These are phyloP conservation scores for Tetrapisispora fleetii DNA, from an alignment of 805 yeast species.

Conservation along the genomic window DNA sequence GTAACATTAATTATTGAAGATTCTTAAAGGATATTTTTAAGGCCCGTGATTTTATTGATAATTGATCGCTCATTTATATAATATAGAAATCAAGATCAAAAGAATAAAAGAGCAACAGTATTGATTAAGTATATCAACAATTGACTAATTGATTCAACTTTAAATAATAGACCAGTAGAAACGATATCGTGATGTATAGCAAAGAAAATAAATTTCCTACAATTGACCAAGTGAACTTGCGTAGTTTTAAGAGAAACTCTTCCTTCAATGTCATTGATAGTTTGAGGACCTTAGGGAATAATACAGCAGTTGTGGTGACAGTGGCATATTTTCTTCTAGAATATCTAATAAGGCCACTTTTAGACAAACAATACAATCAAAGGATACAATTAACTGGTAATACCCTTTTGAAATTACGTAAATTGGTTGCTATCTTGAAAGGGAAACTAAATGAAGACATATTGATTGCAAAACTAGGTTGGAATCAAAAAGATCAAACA, in stretches of 20 bases:
- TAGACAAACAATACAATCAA: constrained; percentile 32
- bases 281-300: constrained; percentile 24
- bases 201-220: not conserved
- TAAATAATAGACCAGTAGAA: no score
- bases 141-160: no score
- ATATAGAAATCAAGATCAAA: no score
- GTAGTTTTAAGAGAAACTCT: constrained; percentile 17
- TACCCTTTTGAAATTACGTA: constrained; percentile 25
- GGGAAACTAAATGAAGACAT: constrained; percentile 21
- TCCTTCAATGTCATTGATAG: constrained; percentile 8
- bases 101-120: no score
- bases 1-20: no score
- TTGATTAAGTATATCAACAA: no score
- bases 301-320: constrained; percentile 20
- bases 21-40: no score
- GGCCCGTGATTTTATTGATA: no score
- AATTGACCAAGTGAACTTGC: not conserved
- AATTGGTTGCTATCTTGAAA: constrained; percentile 18
- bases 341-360: constrained; percentile 32
- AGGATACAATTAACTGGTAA: constrained; percentile 28
- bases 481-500: constrained; percentile 30
- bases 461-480: constrained; percentile 35
- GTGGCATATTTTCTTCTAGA: constrained; percentile 13
- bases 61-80: no score
- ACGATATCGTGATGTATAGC: not conserved